A percentile compares a stretch with the other conserved stretches of the same genome.
Evolutionary conservation across 2,329 filamentous ascomycete genomes (phyloP).

Genomic region (Leptodontidium sp.): DNA sequence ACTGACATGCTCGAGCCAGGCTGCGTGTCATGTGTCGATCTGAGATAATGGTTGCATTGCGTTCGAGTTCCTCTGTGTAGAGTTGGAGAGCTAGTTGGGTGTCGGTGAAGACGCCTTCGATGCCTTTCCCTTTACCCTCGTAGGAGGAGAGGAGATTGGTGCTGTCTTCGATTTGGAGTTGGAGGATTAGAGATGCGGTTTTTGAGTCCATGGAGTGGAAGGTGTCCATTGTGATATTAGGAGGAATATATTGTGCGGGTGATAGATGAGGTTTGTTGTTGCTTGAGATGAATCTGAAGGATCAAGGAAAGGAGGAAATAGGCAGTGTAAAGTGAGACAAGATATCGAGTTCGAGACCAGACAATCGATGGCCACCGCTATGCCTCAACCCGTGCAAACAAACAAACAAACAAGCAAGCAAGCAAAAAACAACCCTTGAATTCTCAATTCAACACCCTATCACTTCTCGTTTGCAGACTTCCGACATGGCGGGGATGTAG

Average conservation of each 20-base stretch:
- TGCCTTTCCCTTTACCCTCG: slow-evolving; percentile 28
- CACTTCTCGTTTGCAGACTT: slow-evolving; percentile 4
- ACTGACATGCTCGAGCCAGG: slow-evolving; percentile 38
- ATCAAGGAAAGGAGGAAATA: background rate
- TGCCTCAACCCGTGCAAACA: background rate
- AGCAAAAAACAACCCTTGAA: background rate
- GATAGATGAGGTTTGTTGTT: background rate
- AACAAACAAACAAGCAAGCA: background rate
- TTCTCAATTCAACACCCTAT: background rate
- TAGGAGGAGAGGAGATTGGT: slow-evolving; percentile 26
- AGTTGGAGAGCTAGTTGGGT: slow-evolving; percentile 25
- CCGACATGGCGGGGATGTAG: background rate
- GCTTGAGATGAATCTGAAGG: background rate
- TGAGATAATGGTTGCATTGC: slow-evolving; percentile 16
- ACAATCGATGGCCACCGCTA: background rate
- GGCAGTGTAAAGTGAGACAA: background rate
- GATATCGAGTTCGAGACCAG: background rate
- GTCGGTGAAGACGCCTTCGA: slow-evolving; percentile 21
- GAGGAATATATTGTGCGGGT: background rate
- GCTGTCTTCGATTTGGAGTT: slow-evolving; percentile 41
- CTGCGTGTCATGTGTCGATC: slow-evolving; percentile 37
- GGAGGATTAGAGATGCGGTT: slow-evolving; percentile 35
- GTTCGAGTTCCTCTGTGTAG: slow-evolving; percentile 29
- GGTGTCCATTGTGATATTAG: background rate
- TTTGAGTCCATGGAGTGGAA: slow-evolving; percentile 33